Conservation (phyloP, 257 asterid genomes). For the Scutellaria galericulata region DNA sequence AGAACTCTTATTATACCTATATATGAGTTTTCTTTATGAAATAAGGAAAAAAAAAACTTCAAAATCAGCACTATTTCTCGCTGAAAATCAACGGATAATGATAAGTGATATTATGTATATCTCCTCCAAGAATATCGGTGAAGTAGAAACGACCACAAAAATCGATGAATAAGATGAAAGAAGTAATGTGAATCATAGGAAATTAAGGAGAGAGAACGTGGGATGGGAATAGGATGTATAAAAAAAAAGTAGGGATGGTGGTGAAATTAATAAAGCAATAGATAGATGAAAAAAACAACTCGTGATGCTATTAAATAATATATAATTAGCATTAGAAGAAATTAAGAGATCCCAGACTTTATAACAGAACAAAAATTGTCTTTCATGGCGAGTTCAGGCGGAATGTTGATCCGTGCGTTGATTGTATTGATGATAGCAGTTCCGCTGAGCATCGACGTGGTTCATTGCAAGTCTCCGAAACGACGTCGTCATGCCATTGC, state of each 20-base stretch:
- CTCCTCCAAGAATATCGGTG: no score
- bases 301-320: no score
- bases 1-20: no score
- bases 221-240: constrained; percentile 6
- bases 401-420: constrained; percentile 2
- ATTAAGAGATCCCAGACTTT: no score
- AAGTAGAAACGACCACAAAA: constrained; percentile 3
- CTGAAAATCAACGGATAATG: no score
- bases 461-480: constrained; percentile 29
- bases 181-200: constrained; percentile 19
- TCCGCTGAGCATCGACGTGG: constrained; percentile 29
- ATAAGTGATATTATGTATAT: no score
- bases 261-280: not conserved
- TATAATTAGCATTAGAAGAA: no score
- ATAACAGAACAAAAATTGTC: constrained; percentile 15
- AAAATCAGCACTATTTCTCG: no score
- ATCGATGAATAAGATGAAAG: constrained; percentile 27
- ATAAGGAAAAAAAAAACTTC: no score
- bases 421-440: constrained; percentile 26
- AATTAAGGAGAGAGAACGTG: constrained; percentile 1
- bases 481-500: constrained; percentile 41
- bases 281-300: no score
- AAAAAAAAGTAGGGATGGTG: not conserved
- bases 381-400: constrained; percentile 31
- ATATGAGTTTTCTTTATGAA: no score